phyloP scores from a whole-genome alignment of 345 rosid species.

The Eucalyptus grandis region DNA sequence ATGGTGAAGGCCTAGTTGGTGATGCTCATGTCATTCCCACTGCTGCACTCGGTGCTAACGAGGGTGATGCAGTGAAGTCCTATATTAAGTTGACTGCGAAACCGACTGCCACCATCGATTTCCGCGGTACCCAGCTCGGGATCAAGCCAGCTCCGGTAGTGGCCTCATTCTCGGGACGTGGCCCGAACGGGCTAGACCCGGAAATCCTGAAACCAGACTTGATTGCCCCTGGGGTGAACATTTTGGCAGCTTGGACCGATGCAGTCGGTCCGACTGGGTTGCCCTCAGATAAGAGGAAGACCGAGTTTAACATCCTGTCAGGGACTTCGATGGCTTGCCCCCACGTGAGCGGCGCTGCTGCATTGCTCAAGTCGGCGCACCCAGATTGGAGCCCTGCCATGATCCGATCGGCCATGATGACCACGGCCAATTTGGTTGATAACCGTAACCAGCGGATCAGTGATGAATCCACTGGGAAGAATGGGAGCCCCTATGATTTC shows the following conservation, averaged over 20 bases:
- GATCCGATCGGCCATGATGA: slow-evolving; percentile 79
- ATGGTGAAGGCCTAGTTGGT: slow-evolving; percentile 79
- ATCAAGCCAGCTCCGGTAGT: slow-evolving; percentile 74
- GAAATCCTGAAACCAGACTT: slow-evolving; percentile 75
- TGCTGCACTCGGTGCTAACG: slow-evolving; percentile 56
- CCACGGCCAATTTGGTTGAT: slow-evolving; percentile 47
- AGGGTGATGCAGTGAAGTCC: slow-evolving; percentile 53
- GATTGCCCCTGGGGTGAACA: slow-evolving; percentile 75
- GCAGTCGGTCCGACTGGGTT: slow-evolving; percentile 67
- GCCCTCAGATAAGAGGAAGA: slow-evolving; percentile 46
- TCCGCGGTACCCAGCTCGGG: slow-evolving; percentile 60
- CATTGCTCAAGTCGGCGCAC: slow-evolving; percentile 74
- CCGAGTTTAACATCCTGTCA: slow-evolving; percentile 69
- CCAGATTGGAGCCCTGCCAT: slow-evolving; percentile 73
- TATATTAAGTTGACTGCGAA: slow-evolving; percentile 24
- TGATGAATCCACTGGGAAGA: slow-evolving; percentile 69
- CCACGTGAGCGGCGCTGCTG: slow-evolving; percentile 76
- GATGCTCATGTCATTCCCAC: slow-evolving; percentile 77
- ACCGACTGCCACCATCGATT: slow-evolving; percentile 50
- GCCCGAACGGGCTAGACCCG: slow-evolving; percentile 66
- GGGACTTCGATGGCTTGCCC: slow-evolving; percentile 92
- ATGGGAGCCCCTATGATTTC: slow-evolving; percentile 42
- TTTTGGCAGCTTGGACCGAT: slow-evolving; percentile 81
- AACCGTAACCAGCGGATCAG: slow-evolving; percentile 34
- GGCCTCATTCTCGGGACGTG: slow-evolving; percentile 76